Evolutionary conservation across 2,329 filamentous ascomycete genomes (phyloP).

Genomic region (Eurotiales sp.): DNA sequence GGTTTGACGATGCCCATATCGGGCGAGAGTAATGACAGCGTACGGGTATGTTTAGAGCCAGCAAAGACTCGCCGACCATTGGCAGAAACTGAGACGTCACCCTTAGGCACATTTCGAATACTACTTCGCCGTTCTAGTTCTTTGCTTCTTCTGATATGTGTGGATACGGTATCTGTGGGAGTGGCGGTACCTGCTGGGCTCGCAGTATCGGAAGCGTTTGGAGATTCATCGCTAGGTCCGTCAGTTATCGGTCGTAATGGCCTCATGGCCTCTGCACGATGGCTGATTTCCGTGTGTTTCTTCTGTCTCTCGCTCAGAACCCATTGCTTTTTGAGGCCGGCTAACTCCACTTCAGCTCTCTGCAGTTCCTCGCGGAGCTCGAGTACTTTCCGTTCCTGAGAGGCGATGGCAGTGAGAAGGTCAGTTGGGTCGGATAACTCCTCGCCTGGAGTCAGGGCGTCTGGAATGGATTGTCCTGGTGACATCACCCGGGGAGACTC

Average conservation of each 20-base stretch:
- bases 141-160: slow-evolving; percentile 37
- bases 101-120: slow-evolving; percentile 49
- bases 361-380: slow-evolving; percentile 87
- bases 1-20: slow-evolving; percentile 20
- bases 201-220: background rate
- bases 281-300: slow-evolving; percentile 65
- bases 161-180: slow-evolving; percentile 11
- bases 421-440: slow-evolving; percentile 53
- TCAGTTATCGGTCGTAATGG: slow-evolving; percentile 37
- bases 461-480: slow-evolving; percentile 7
- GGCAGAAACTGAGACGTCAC: slow-evolving; percentile 30
- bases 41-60: slow-evolving; percentile 59
- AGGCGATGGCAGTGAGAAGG: slow-evolving; percentile 84
- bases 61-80: slow-evolving; percentile 63
- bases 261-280: slow-evolving; percentile 57
- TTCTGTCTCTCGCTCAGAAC: slow-evolving; percentile 70
- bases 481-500: slow-evolving; percentile 12
- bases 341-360: slow-evolving; percentile 74
- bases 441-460: slow-evolving; percentile 22
- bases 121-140: slow-evolving; percentile 74
- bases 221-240: background rate
- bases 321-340: slow-evolving; percentile 78
- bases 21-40: slow-evolving; percentile 78
- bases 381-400: slow-evolving; percentile 84
- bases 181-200: background rate